Percentiles rank a stretch among this genome's conserved stretches.
These are phyloP conservation scores for Penicillium olsonii DNA, from an alignment of 2,329 filamentous ascomycete species.

Conservation along the genomic window DNA sequence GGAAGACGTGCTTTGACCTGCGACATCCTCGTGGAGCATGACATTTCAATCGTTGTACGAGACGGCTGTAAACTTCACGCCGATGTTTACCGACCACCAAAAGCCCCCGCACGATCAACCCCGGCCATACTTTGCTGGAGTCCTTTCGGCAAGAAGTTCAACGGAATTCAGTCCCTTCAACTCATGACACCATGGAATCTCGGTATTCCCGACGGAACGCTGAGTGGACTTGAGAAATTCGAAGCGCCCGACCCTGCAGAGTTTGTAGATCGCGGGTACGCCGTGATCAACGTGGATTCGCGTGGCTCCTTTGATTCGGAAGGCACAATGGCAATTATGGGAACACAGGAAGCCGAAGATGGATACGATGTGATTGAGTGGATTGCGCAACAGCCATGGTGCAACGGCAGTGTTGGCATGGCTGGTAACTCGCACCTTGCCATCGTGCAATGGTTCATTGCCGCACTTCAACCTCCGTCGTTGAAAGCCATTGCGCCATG, in stretches of 20 bases:
- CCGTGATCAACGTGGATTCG: constrained; percentile 38
- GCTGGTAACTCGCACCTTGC: constrained; percentile 49
- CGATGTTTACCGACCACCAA: constrained; percentile 49
- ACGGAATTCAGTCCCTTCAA: constrained; percentile 38
- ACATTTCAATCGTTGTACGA: constrained; percentile 46
- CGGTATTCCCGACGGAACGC: constrained; percentile 32
- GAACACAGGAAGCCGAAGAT: constrained; percentile 48
- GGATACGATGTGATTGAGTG: constrained; percentile 50
- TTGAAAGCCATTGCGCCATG: constrained; percentile 49
- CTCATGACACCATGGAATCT: constrained; percentile 43
- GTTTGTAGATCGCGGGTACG: constrained; percentile 36
- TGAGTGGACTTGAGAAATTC: constrained; percentile 43
- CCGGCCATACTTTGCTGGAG: constrained; percentile 50
- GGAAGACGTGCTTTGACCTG: constrained; percentile 28
- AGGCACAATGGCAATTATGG: constrained; percentile 41
- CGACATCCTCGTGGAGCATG: constrained; percentile 49
- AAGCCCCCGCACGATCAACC: constrained; percentile 29
- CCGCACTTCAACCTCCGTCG: constrained; percentile 43
- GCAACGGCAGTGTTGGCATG: constrained; percentile 47
- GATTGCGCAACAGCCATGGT: constrained; percentile 47
- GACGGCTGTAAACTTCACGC: constrained; percentile 47
- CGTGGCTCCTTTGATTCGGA: constrained; percentile 38
- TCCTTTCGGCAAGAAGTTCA: constrained; percentile 50
- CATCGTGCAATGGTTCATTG: constrained; percentile 47
- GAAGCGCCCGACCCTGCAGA: constrained; percentile 45